Percentiles rank a stretch among this genome's conserved stretches.
Conservation (phyloP, 2,329 filamentous ascomycete genomes). For the Penicillium sp. region DNA sequence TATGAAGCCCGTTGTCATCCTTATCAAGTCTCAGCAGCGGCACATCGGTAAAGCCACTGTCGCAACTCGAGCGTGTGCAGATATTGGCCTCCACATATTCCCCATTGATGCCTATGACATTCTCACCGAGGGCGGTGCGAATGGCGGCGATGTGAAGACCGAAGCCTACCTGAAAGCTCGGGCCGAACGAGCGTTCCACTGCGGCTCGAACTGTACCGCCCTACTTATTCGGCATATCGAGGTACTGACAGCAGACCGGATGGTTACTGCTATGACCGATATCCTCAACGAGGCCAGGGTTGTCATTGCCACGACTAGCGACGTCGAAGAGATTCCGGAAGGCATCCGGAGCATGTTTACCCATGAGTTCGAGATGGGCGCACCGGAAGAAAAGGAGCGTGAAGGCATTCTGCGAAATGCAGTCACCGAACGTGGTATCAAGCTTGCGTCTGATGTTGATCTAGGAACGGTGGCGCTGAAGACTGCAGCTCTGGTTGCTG, state of each 20-base stretch:
- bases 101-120: constrained; percentile 89
- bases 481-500: constrained; percentile 90
- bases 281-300: constrained; percentile 75
- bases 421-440: constrained; percentile 67
- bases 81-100: constrained; percentile 87
- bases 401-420: constrained; percentile 79
- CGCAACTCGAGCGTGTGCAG: constrained; percentile 70
- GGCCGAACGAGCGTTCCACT: constrained; percentile 81
- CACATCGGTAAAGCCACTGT: constrained; percentile 87
- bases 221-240: constrained; percentile 87
- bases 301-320: constrained; percentile 87
- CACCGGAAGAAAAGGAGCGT: constrained; percentile 86
- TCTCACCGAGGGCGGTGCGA: constrained; percentile 80
- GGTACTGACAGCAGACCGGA: constrained; percentile 82
- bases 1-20: constrained; percentile 79
- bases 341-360: constrained; percentile 86
- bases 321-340: constrained; percentile 90
- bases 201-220: constrained; percentile 75
- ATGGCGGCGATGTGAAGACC: constrained; percentile 86
- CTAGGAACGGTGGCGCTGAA: constrained; percentile 82
- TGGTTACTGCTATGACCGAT: constrained; percentile 77
- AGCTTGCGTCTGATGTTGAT: constrained; percentile 77
- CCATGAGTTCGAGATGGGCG: constrained; percentile 88
- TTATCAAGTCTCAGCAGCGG: constrained; percentile 85
- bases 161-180: constrained; percentile 84